Evolutionary conservation across 495 filamentous ascomycete genomes (phyloP), one percentile per base, ranked within the genome.

Genomic region (Jackrogersella multiformis): DNA sequence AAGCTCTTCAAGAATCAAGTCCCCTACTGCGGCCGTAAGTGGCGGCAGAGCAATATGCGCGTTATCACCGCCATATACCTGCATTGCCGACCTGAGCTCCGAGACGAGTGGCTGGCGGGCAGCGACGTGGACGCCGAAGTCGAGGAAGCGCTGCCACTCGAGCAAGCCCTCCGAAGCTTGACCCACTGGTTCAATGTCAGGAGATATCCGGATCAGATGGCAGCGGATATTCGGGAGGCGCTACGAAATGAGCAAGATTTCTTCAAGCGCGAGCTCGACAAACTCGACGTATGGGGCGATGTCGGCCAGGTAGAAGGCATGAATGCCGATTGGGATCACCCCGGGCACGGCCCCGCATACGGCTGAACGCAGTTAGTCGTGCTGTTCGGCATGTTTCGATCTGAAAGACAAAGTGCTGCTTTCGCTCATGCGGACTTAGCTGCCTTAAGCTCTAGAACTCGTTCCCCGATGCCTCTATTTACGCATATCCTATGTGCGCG

Each of bases 1-100:
- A 99, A 99, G 74, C 86, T 99, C 0, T 97, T 97, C 87, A 99
- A 99, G 77, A 92, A 91, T 58, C 96, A 98, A 73, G 95, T 98
- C 1, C 95, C 95, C 12, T 99, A 96, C 80, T 98, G 95, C 76
- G 94, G 95, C 16, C 88, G 95, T 12, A 99, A 99, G 79, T 99
- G 95, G 95, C 88, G 95, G 15, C 95, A 99, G 81, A 87, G 88
- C 56, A 97, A 99, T 75, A 99, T 99, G 95, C 90, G 94, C 52
- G 94, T 98, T 67, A 99, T 99, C 74, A 99, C 95, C 0, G 94
- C 93, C 16, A 91, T 98, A 2, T 99, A 97, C 70, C 80, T 99
- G 28, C 92, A 97, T 78, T 96, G 93, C 74, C 84, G 91, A 2
- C 94, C 94, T 0, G 93, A 97, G 74, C 84, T 99, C 18, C 84